A percentile compares a stretch with the other conserved stretches of the same genome.
Evolutionary conservation across 768 basidiomycete species (phyloP).

Genomic region (Pulveroboletus frians): DNA sequence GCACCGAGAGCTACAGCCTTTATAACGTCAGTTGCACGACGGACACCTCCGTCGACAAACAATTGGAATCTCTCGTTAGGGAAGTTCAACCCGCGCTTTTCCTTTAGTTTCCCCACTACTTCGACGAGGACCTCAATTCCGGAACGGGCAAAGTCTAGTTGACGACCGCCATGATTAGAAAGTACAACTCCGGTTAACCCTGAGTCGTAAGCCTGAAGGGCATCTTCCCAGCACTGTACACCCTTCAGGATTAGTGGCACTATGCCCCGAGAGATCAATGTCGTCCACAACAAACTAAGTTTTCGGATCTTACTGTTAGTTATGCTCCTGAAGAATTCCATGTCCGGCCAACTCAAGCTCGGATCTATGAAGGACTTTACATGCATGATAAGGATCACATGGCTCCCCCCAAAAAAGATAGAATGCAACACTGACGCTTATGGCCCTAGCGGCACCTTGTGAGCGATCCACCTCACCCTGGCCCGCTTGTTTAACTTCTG

Average conservation of each 20-base stretch:
- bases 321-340: constrained; percentile 68
- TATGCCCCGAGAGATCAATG: constrained; percentile 24
- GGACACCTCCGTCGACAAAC: constrained; percentile 91
- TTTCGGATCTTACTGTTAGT: constrained; percentile 47
- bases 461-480: constrained; percentile 63
- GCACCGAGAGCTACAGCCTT: constrained; percentile 88
- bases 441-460: constrained; percentile 91
- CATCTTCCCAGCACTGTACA: constrained; percentile 88
- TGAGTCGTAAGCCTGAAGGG: constrained; percentile 74
- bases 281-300: constrained; percentile 3
- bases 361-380: constrained; percentile 91
- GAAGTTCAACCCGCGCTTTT: constrained; percentile 61
- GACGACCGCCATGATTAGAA: constrained; percentile 83
- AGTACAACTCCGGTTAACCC: constrained; percentile 74
- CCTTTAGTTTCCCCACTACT: constrained; percentile 68
- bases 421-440: constrained; percentile 54
- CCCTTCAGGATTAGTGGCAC: constrained; percentile 93
- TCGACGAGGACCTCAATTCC: constrained; percentile 89
- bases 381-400: neutral
- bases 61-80: constrained; percentile 80
- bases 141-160: constrained; percentile 76
- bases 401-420: neutral
- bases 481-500: constrained; percentile 40
- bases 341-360: constrained; percentile 68
- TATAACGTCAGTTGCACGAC: constrained; percentile 83